Conservation (phyloP, 2,329 filamentous ascomycete species). For the Scedosporium boydii region DNA sequence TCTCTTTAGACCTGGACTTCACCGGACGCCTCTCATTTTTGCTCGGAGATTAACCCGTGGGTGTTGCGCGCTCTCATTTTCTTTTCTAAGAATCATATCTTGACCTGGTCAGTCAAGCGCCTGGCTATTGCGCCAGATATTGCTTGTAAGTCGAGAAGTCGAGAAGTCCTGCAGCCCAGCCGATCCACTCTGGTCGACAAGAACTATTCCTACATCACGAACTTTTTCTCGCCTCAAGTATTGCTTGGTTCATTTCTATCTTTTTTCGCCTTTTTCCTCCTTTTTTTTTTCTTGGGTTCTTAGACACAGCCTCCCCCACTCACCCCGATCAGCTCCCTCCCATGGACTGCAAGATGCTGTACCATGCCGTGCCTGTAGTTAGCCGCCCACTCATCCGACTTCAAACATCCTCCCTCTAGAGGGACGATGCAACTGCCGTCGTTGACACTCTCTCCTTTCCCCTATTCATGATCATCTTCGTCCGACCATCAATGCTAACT, state of each 20-base stretch:
- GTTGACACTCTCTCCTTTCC: neutral
- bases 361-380: neutral
- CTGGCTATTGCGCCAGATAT: constrained; percentile 5
- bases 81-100: neutral
- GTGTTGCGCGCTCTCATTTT: neutral
- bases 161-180: neutral
- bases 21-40: neutral
- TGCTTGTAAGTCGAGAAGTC: constrained; percentile 5
- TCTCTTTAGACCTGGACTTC: neutral
- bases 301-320: neutral
- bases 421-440: neutral
- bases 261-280: neutral
- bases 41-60: constrained; percentile 5
- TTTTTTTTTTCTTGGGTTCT: neutral
- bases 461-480: constrained; percentile 8
- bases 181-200: neutral
- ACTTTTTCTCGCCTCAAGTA: neutral
- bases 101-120: neutral
- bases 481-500: constrained; percentile 29
- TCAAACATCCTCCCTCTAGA: neutral
- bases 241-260: neutral
- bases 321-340: neutral
- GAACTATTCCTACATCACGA: neutral
- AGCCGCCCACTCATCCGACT: neutral
- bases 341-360: neutral